Conservation (phyloP, 2,329 filamentous ascomycete species). For the Curvularia verruculosa region DNA sequence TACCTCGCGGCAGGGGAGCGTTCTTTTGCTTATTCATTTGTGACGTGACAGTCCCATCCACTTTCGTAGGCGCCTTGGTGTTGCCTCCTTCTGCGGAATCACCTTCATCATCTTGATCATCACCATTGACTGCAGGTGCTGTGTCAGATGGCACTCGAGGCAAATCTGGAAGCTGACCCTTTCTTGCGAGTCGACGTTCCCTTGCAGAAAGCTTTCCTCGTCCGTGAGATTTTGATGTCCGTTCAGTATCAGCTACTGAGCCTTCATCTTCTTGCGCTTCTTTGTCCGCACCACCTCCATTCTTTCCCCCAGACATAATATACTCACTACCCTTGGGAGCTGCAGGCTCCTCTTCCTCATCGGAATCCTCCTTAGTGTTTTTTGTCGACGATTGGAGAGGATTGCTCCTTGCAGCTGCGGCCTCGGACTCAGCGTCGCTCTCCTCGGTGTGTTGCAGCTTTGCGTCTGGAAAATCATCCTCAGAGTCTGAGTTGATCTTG, state of each 20-base stretch:
- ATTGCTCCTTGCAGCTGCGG: constrained; percentile 40
- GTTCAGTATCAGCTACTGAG: constrained; percentile 38
- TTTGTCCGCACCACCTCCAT: constrained; percentile 9
- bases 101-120: constrained; percentile 47
- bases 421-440: constrained; percentile 45
- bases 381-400: constrained; percentile 47
- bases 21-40: constrained; percentile 38
- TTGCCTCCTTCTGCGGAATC: constrained; percentile 29
- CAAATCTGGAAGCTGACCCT: constrained; percentile 38
- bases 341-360: constrained; percentile 34
- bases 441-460: constrained; percentile 46
- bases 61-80: constrained; percentile 20
- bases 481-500: constrained; percentile 45
- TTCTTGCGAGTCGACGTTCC: constrained; percentile 48
- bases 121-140: constrained; percentile 14
- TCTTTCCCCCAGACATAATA: constrained; percentile 21
- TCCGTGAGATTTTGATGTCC: constrained; percentile 28
- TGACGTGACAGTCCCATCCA: constrained; percentile 36
- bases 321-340: constrained; percentile 10
- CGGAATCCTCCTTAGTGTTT: constrained; percentile 21
- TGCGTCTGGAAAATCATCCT: constrained; percentile 56
- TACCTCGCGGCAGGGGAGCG: constrained; percentile 65
- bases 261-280: constrained; percentile 36
- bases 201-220: constrained; percentile 48
- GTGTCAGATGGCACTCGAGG: constrained; percentile 22